Conservation (phyloP, 306 rosid species). For the Gynostemma pentaphyllum region DNA sequence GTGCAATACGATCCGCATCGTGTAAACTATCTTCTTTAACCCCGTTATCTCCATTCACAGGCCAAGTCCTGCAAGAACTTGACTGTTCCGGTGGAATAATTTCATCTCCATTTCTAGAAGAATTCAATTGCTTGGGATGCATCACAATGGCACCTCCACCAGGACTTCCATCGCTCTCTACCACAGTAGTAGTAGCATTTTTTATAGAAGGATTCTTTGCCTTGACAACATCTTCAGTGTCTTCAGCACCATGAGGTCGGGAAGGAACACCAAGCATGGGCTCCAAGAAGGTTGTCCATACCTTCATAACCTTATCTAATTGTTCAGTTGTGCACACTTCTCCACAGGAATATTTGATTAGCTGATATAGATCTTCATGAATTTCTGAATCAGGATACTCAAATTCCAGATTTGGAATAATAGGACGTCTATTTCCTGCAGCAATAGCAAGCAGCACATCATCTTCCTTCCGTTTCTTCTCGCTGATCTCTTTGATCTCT, state of each 20-base stretch:
- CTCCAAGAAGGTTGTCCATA: constrained; percentile 92
- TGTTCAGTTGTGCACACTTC: constrained; percentile 92
- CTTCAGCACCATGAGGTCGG: constrained; percentile 79
- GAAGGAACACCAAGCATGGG: constrained; percentile 85
- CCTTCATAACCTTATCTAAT: constrained; percentile 87
- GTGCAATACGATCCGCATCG: constrained; percentile 35
- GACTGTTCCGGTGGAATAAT: constrained; percentile 62
- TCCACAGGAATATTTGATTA: constrained; percentile 85
- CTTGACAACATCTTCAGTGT: constrained; percentile 80
- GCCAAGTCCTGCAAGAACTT: constrained; percentile 62
- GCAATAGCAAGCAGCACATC: constrained; percentile 92
- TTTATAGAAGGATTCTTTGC: constrained; percentile 39
- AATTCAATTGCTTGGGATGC: constrained; percentile 42
- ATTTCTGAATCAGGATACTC: constrained; percentile 71
- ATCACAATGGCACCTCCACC: constrained; percentile 35
- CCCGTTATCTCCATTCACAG: constrained; percentile 49
- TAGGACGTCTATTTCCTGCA: constrained; percentile 86
- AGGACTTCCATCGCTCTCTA: constrained; percentile 65
- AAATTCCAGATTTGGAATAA: constrained; percentile 84
- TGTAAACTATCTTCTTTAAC: constrained; percentile 48
- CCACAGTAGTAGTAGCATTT: constrained; percentile 35
- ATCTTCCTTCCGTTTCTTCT: constrained; percentile 92
- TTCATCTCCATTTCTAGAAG: constrained; percentile 61
- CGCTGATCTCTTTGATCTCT: constrained; percentile 95
- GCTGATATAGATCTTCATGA: constrained; percentile 94